Evolutionary conservation across 768 basidiomycete species (phyloP).

Genomic region (Boletus patriciae): DNA sequence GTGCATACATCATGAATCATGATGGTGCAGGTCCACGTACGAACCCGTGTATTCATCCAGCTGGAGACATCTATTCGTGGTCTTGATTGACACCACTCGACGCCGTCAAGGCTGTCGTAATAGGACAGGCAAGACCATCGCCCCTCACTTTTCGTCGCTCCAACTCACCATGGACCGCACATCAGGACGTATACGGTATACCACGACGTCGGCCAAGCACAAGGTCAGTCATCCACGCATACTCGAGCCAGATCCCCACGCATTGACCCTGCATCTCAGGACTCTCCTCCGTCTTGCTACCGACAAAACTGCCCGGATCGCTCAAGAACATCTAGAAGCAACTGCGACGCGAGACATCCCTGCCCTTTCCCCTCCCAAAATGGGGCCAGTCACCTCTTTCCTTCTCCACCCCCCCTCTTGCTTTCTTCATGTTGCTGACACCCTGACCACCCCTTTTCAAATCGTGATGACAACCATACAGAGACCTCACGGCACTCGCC

Average conservation of each 20-base stretch:
- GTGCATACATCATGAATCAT: neutral
- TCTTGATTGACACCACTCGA: slow-evolving; percentile 67
- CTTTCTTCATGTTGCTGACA: neutral
- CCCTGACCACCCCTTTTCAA: neutral
- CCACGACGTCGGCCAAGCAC: slow-evolving; percentile 67
- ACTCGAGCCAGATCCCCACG: neutral
- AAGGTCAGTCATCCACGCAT: slow-evolving; percentile 41
- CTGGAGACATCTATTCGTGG: slow-evolving; percentile 78
- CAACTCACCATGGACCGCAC: neutral
- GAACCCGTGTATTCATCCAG: slow-evolving; percentile 35
- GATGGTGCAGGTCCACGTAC: neutral
- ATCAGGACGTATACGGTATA: slow-evolving; percentile 74
- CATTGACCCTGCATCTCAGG: slow-evolving; percentile 35
- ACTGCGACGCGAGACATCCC: slow-evolving; percentile 60
- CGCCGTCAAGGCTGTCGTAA: slow-evolving; percentile 68
- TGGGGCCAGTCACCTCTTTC: slow-evolving; percentile 52
- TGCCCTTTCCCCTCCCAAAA: slow-evolving; percentile 55
- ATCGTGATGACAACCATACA: slow-evolving; percentile 26
- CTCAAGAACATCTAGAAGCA: slow-evolving; percentile 77
- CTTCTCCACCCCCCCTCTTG: neutral
- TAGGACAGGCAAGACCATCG: slow-evolving; percentile 50
- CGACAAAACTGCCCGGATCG: slow-evolving; percentile 54
- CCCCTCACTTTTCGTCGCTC: neutral
- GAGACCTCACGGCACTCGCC: slow-evolving; percentile 70
- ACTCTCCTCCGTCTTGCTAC: slow-evolving; percentile 55